A percentile compares a stretch with the other conserved stretches of the same genome.
These are phyloP conservation scores for Ustilaginoidea virens DNA, from an alignment of 2,329 filamentous ascomycete genomes.

Conservation along the genomic window DNA sequence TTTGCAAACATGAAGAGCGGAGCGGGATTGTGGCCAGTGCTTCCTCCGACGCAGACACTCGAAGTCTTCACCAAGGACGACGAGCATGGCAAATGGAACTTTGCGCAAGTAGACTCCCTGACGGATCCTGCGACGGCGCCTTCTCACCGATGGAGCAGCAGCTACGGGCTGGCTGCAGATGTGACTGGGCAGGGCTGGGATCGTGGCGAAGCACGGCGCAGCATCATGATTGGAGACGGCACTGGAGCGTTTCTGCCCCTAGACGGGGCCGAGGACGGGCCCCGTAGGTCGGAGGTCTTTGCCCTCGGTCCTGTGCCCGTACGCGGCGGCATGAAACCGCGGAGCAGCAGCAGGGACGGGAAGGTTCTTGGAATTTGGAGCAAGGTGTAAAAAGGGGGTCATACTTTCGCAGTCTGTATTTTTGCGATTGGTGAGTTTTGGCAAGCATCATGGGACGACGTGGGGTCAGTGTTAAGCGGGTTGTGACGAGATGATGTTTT, in stretches of 20 bases:
- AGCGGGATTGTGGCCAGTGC: slow-evolving; percentile 7
- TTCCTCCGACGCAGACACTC: slow-evolving; percentile 34
- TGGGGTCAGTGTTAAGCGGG: too few relatives aligned
- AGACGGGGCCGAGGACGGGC: slow-evolving; percentile 15
- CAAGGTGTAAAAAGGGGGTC: neutral
- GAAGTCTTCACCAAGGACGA: slow-evolving; percentile 46
- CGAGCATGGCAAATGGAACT: slow-evolving; percentile 43
- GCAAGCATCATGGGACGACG: too few relatives aligned
- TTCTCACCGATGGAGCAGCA: slow-evolving; percentile 32
- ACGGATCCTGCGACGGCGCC: slow-evolving; percentile 11
- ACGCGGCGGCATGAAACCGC: neutral
- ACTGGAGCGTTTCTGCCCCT: slow-evolving; percentile 37
- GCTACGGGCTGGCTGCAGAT: slow-evolving; percentile 41
- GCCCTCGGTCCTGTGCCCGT: neutral
- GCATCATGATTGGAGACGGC: slow-evolving; percentile 36
- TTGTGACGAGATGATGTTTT: too few relatives aligned
- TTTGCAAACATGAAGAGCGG: slow-evolving; percentile 24
- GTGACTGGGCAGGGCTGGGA: slow-evolving; percentile 33
- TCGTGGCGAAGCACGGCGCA: slow-evolving; percentile 34
- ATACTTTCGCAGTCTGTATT: too few relatives aligned
- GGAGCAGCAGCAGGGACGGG: slow-evolving; percentile 3
- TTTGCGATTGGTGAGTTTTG: too few relatives aligned
- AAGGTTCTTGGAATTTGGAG: slow-evolving; percentile 2
- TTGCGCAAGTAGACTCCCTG: slow-evolving; percentile 30
- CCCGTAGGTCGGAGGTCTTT: neutral